Evolutionary conservation across 2,329 filamentous ascomycete genomes (phyloP), one percentile per base, ranked within the genome.

Genomic region (Purpureocillium takamizusanense): DNA sequence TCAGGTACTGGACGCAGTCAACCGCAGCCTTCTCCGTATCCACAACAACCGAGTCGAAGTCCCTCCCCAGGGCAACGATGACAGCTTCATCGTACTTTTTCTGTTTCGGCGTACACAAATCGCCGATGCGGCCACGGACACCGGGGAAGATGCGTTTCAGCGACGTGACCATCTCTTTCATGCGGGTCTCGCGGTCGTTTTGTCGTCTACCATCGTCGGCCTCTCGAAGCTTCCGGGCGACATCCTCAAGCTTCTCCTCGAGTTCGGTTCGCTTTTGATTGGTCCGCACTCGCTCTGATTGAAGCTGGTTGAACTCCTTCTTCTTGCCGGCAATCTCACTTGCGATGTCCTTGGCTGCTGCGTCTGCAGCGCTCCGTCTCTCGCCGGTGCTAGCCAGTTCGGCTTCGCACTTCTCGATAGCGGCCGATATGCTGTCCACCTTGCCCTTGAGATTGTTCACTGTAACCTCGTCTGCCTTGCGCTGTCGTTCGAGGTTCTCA

Each of bases 21-120:
- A 88, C 82, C 21, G 86, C 92, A 1, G 86, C 92, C 64, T 92
- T 94, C 61, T 97, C 88, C 2, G 87, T 90, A 51, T 98, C 92
- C 9, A 97, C 90, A 35, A 98, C 80, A 32, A 98, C 83, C 0
- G 89, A 86, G 58, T 98, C 90, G 57, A 95, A 95, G 54, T 97
- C 86, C 39, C 86, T 80, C 36, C 92, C 92, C 4, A 98, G 76
- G 7, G 94, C 88, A 16, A 87, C 94, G 51, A 86, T 87, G 46
- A 98, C 86, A 33, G 92, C 92, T 49, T 92, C 86, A 46, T 92
- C 86, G 53, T 82, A 98, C 59, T 95, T 97, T 64, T 94, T 95
- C 65, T 95, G 87, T 61, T 95, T 97, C 2, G 92, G 90, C 48
- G 86, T 89, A 66, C 92, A 95, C 31, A 98, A 75, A 47, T 95